Evolutionary conservation across 208 protist species (phyloP).

Genomic region (Acanthamoeba polyphaga): DNA sequence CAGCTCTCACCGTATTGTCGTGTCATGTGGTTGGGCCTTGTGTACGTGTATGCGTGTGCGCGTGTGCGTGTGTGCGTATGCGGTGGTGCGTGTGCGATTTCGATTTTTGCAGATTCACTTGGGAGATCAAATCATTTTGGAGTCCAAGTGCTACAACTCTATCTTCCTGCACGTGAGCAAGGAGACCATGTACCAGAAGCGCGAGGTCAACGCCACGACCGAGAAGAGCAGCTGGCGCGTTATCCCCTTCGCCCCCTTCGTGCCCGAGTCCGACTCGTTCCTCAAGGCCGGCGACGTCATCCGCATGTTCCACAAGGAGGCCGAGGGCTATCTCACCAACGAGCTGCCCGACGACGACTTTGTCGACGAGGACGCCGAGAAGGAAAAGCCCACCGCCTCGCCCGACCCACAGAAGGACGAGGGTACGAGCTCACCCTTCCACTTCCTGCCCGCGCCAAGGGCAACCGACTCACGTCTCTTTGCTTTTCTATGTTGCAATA

Average conservation of each 20-base stretch:
- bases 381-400: neutral
- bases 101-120: neutral
- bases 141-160: constrained; percentile 47
- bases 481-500: neutral
- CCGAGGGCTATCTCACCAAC: constrained; percentile 52
- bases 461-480: neutral
- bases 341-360: constrained; percentile 54
- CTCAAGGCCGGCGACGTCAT: constrained; percentile 71
- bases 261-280: constrained; percentile 11
- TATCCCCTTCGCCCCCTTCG: constrained; percentile 60
- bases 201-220: constrained; percentile 52
- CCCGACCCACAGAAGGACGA: neutral
- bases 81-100: neutral
- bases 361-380: constrained; percentile 5
- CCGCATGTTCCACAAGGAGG: constrained; percentile 71
- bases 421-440: neutral
- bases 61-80: too few species aligned
- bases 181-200: constrained; percentile 1
- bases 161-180: constrained; percentile 66
- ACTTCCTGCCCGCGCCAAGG: neutral
- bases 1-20: too few species aligned
- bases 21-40: neutral
- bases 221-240: constrained; percentile 69
- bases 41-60: too few species aligned
- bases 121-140: constrained; percentile 33